phyloP scores from a whole-genome alignment of 75 land plant genomes.

The Larix kaempferi region DNA sequence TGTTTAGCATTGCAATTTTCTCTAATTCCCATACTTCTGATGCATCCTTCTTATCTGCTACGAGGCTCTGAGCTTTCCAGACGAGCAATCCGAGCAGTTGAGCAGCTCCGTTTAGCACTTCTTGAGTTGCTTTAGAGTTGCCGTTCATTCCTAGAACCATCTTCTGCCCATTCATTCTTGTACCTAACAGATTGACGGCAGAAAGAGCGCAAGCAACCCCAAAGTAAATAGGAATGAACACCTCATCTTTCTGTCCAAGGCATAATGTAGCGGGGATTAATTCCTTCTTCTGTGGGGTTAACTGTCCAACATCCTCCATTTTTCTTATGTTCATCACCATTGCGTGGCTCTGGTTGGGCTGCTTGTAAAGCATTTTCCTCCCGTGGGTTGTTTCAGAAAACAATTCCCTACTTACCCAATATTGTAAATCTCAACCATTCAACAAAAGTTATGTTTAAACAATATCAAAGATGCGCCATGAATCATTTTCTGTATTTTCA shows the following conservation, averaged over 20 bases:
- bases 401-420: no score
- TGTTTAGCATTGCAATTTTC: conserved; percentile 12
- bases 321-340: conserved; percentile 7
- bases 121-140: conserved; percentile 20
- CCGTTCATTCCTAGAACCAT: not conserved
- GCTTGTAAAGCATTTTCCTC: conserved; percentile 2
- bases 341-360: not conserved
- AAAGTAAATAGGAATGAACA: conserved; percentile 46
- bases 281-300: conserved; percentile 16
- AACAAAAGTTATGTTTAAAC: no score
- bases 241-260: conserved; percentile 13
- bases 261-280: not conserved
- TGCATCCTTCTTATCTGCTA: conserved; percentile 11
- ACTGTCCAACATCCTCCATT: conserved; percentile 6
- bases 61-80: conserved; percentile 22
- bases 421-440: no score
- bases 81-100: conserved; percentile 53
- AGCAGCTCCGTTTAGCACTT: conserved; percentile 44
- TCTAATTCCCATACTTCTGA: conserved; percentile 4
- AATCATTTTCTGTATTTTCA: no score
- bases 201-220: conserved; percentile 57
- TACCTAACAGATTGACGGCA: conserved; percentile 27
- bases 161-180: conserved; percentile 1
- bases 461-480: no score
- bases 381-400: no score